Evolutionary conservation across 495 filamentous ascomycete species (phyloP), one percentile per base, ranked within the genome.

Genomic region (Aspergillus ostianus): DNA sequence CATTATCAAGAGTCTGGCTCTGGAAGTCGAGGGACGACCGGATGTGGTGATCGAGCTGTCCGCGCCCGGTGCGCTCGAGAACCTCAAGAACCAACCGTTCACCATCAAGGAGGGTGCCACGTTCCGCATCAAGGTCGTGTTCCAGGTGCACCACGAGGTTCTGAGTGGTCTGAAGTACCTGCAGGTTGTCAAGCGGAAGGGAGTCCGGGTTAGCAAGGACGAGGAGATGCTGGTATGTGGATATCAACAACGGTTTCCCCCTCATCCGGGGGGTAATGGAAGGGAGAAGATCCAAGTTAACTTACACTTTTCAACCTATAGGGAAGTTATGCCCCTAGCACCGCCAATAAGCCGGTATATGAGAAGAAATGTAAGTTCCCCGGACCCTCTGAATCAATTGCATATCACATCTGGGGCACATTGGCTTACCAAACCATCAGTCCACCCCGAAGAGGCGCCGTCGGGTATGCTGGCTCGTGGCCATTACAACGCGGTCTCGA

Each of bases 91-190:
- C 62, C 86, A 89, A 65, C 93, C 95, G 23, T 98, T 98, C 83
- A 92, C 83, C 66, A 97, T 98, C 79, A 98, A 97, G 83, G 94
- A 97, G 73, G 92, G 90, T 21, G 86, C 89, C 62, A 85, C 83
- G 68, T 98, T 97, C 82, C 89, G 85, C 68, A 97, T 97, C 90
- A 91, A 89, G 65, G 92, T 87, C 44, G 85, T 83, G 55, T 98
- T 97, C 83, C 87, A 91, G 78, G 95, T 98, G 18, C 90, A 98
- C 79, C 91, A 96, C 67, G 90, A 98, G 69, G 91, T 98, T 50
- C 82, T 98, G 54, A 92, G 89, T 65, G 94, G 94, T 27, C 77
- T 98, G 65, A 94, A 97, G 77, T 98, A 97, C 73, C 79, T 98
- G 47, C 95, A 98, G 78, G 82, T 89, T 12, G 88, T 96, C 17